Evolutionary conservation across 371 early-diverging fungal genomes (phyloP).

Genomic region (Mortierella polycephala): DNA sequence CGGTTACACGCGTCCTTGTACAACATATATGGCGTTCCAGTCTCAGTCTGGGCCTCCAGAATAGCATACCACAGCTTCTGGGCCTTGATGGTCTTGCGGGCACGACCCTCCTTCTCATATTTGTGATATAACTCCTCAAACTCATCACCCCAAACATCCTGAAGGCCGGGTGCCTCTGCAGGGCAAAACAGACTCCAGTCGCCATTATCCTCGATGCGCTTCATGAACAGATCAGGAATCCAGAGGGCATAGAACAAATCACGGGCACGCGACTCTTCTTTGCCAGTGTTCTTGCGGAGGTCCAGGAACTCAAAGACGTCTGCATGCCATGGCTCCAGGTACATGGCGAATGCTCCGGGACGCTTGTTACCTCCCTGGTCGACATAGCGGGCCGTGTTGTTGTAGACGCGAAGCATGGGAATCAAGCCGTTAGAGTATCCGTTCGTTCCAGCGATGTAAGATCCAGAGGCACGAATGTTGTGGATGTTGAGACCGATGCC

Average conservation of each 20-base stretch:
- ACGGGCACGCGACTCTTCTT: conserved; percentile 97
- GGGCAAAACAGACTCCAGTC: conserved; percentile 99
- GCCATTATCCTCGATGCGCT: conserved; percentile 94
- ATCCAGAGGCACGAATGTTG: conserved; percentile 95
- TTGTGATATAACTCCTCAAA: conserved; percentile 90
- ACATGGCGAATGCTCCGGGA: conserved; percentile 99
- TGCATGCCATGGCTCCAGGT: conserved; percentile 99
- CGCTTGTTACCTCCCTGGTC: conserved; percentile 99
- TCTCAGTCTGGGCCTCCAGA: conserved; percentile 98
- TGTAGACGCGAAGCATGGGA: conserved; percentile 98
- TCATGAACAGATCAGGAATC: conserved; percentile 99
- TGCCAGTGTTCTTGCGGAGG: conserved; percentile 98
- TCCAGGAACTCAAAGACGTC: conserved; percentile 99
- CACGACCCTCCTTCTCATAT: conserved; percentile 91
- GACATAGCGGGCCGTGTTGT: conserved; percentile 98
- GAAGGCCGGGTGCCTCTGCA: conserved; percentile 93
- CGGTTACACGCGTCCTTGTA: conserved; percentile 99
- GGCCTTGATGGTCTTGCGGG: conserved; percentile 92
- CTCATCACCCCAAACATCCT: conserved; percentile 96
- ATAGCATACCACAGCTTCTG: conserved; percentile 99
- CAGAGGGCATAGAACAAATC: conserved; percentile 98
- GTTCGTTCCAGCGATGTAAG: conserved; percentile 98
- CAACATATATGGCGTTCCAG: conserved; percentile 99
- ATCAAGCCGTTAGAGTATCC: conserved; percentile 98
- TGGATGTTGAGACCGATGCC: conserved; percentile 99